Base-by-base conservation (phyloP, 2,329 filamentous ascomycete species). In the Venturia aucupariae region DNA sequence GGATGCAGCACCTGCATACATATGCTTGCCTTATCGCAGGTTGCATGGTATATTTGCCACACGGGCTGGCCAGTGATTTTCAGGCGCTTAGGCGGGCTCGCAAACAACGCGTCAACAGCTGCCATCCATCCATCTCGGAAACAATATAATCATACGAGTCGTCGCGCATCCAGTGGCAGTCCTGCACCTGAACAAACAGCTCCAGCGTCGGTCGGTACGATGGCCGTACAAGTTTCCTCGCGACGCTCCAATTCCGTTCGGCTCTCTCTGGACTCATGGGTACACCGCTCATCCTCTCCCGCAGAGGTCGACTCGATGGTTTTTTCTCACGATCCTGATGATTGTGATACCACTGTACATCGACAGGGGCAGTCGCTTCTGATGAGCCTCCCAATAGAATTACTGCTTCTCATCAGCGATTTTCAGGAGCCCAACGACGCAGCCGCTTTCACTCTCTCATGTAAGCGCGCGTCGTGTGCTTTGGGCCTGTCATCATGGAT, bases 221-320 rank as follows among this genome's bases (percentile, higher is more conserved):
- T 32, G 24, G 48, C 48, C 48, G 10, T 54, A 13, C 24, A 30
- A 32, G 3, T 11, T 4, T 30, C 48, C 11, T 54, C 27, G 5
- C 24, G 27, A 32, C 48, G 48, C 48, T 54, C 27, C 24, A 39
- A 27, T 6, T 60, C 57, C 11, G 39, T 39, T 10, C 57, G 32
- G 5, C 32, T 60, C 35, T 35, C 57, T 13, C 19, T 60, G 39
- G 57, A 60, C 19, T 22, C 19, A 2, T 60, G 57, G 57, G 57
- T 35, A 8, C 32, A 35, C 57, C 57, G 57, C 35, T 60, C 57
- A 5, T 39, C 57, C 32, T 54, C 48, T 11, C 24, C 24, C 24
- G 27, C 57, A 17, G 57, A 60, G 39, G 57, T 60, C 13, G 57
- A 60, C n/a, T 60, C 39, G 19, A 60, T 60, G 57, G 39, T 60